Evolutionary conservation across 1,139 yeast genomes (phyloP), one percentile per base, ranked within the genome.

Genomic region (Geotrichum phurueaensis): DNA sequence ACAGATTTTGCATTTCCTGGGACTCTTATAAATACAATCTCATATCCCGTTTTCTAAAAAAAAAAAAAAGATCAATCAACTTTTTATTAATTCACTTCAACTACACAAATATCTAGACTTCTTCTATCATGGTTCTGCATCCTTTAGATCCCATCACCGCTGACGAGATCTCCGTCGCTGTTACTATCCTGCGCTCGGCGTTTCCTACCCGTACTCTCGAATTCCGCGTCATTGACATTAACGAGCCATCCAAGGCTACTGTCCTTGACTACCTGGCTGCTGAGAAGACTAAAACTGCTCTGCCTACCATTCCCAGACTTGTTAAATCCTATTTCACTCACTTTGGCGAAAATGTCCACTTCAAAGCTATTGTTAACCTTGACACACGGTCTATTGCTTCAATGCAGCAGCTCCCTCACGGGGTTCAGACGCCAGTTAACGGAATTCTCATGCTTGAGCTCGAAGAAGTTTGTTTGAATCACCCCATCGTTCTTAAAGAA

Each of bases 181-280:
- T 87, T 60, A 73, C 85, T 54, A 87, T 84, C 72, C 85, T 86
- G 71, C 80, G 82, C 62, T 87, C 84, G 70, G 76, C 84, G 63
- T 91, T 86, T 70, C 81, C 50, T 27, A 51, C n/a, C 7, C 25
- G 23, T 15, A 47, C 50, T 15, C 43, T 62, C 20, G 39, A 27
- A 20, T 64, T 62, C 51, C 49, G 61, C 13, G 59, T 62, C 13
- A 59, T 64, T 50, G 66, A 64, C 51, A 58, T 84, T 70, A 69
- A 82, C 60, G 92, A 87, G 69, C 92, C 92, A 52, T 89, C 90
- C 63, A 87, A 87, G 79, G 77, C 81, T 69, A 84, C 81, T 64
- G 86, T 87, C 84, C 71, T 84, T 64, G 80, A 77, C 67, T 85
- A 81, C 72, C 75, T 86, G 65, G 85, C 81, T 62, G 85, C 86